Evolutionary conservation across 495 filamentous ascomycete genomes (phyloP).

Genomic region (Xylaria acuta): DNA sequence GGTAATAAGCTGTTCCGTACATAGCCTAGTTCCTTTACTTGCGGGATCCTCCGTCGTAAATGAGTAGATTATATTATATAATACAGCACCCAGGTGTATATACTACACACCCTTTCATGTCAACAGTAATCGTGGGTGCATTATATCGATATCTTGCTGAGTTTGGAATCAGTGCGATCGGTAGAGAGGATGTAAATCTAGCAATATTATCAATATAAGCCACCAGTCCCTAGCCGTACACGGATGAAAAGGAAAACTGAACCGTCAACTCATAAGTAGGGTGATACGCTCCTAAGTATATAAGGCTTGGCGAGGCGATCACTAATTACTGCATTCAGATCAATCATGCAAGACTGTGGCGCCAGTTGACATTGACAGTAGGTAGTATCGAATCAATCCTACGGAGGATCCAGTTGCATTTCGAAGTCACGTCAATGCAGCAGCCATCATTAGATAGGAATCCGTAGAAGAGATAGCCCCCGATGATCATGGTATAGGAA

Average conservation of each 20-base stretch:
- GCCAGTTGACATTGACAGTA: neutral
- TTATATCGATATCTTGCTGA: neutral
- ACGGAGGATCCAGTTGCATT: neutral
- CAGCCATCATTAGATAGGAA: neutral
- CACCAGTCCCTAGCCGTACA: neutral
- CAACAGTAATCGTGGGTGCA: slow-evolving; percentile 1
- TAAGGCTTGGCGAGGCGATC: neutral
- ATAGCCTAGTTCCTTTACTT: neutral
- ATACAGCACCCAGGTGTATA: neutral
- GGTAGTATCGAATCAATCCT: neutral
- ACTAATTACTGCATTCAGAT: too few species aligned
- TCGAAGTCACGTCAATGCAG: neutral
- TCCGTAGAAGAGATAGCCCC: neutral
- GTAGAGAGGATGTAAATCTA: neutral
- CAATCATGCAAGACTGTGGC: neutral
- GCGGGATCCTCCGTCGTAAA: neutral
- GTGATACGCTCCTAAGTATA: neutral
- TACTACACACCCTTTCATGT: neutral
- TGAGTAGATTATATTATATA: neutral
- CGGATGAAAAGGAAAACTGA: neutral
- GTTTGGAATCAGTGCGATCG: neutral
- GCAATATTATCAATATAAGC: neutral
- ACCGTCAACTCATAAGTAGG: neutral
- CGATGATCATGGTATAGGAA: neutral
- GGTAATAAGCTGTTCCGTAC: neutral